Conservation (phyloP, 768 basidiomycete species). For the Aureoboletus auriporus region DNA sequence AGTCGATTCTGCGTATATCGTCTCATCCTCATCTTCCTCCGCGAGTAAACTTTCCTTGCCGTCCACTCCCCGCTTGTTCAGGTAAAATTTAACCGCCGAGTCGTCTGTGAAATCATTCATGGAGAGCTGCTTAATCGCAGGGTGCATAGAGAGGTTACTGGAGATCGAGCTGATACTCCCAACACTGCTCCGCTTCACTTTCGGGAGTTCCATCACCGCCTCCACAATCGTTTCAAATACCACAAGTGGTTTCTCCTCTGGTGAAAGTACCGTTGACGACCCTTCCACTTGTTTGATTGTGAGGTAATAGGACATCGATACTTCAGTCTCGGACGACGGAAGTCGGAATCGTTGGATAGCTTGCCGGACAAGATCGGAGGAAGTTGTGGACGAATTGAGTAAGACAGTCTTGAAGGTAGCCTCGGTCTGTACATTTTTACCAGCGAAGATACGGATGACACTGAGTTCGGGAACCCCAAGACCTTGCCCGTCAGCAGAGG, state of each 20-base stretch:
- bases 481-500: slow-evolving; percentile 57
- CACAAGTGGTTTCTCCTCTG: slow-evolving; percentile 77
- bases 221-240: slow-evolving; percentile 86
- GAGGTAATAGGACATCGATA: slow-evolving; percentile 70
- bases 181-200: slow-evolving; percentile 89
- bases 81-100: slow-evolving; percentile 93
- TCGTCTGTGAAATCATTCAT: slow-evolving; percentile 99
- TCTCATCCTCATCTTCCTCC: slow-evolving; percentile 42
- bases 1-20: slow-evolving; percentile 35
- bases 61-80: slow-evolving; percentile 60
- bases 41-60: slow-evolving; percentile 43
- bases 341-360: slow-evolving; percentile 93
- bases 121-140: slow-evolving; percentile 88
- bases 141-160: slow-evolving; percentile 90
- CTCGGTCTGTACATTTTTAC: slow-evolving; percentile 84
- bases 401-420: slow-evolving; percentile 98
- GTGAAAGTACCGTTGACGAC: slow-evolving; percentile 66
- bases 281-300: slow-evolving; percentile 93
- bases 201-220: slow-evolving; percentile 74
- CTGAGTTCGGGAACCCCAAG: slow-evolving; percentile 76
- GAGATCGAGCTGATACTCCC: slow-evolving; percentile 93
- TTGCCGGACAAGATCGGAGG: slow-evolving; percentile 82
- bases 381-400: slow-evolving; percentile 81
- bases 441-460: slow-evolving; percentile 95
- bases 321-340: slow-evolving; percentile 51